Evolutionary conservation across 2,329 filamentous ascomycete genomes (phyloP).

Genomic region (Lachnellula cervina): DNA sequence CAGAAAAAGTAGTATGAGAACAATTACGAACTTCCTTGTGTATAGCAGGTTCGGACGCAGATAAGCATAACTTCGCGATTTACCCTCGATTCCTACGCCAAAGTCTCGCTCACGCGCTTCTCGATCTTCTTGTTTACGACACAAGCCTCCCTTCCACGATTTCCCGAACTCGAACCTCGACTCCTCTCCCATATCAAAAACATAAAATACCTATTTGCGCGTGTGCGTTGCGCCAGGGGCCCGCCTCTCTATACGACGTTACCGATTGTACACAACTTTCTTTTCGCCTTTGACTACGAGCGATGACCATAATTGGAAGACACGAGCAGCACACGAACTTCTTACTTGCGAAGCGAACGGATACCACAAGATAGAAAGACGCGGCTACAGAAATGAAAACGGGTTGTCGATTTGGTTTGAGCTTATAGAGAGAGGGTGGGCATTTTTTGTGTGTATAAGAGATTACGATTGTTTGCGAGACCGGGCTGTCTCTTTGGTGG

Average conservation of each 20-base stretch:
- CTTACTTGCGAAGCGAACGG: slow-evolving; percentile 8
- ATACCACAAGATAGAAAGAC: slow-evolving; percentile 13
- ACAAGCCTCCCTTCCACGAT: slow-evolving; percentile 14
- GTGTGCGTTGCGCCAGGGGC: slow-evolving; percentile 17
- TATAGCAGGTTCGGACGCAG: slow-evolving; percentile 92
- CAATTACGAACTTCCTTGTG: slow-evolving; percentile 64
- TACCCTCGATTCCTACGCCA: slow-evolving; percentile 25
- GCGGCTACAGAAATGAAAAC: slow-evolving; percentile 1
- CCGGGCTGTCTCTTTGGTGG: slow-evolving; percentile 3
- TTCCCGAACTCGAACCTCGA: slow-evolving; percentile 16
- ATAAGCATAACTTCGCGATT: slow-evolving; percentile 48
- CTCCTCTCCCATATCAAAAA: slow-evolving; percentile 20
- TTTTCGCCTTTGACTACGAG: slow-evolving; percentile 20
- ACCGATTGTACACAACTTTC: slow-evolving; percentile 23
- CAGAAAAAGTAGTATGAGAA: slow-evolving; percentile 58
- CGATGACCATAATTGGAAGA: slow-evolving; percentile 20
- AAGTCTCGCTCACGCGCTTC: slow-evolving; percentile 23
- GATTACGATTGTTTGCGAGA: slow-evolving; percentile 24
- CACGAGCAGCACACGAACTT: slow-evolving; percentile 17
- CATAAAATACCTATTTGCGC: slow-evolving; percentile 30
- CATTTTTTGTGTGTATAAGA: slow-evolving; percentile 26
- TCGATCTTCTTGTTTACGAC: slow-evolving; percentile 15
- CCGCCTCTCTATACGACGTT: slow-evolving; percentile 14
- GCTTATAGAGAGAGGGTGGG: slow-evolving; percentile 11
- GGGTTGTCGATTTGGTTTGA: slow-evolving; percentile 12